Evolutionary conservation across 2,329 filamentous ascomycete genomes (phyloP).

Genomic region (Lecanoromycetidae sp.): DNA sequence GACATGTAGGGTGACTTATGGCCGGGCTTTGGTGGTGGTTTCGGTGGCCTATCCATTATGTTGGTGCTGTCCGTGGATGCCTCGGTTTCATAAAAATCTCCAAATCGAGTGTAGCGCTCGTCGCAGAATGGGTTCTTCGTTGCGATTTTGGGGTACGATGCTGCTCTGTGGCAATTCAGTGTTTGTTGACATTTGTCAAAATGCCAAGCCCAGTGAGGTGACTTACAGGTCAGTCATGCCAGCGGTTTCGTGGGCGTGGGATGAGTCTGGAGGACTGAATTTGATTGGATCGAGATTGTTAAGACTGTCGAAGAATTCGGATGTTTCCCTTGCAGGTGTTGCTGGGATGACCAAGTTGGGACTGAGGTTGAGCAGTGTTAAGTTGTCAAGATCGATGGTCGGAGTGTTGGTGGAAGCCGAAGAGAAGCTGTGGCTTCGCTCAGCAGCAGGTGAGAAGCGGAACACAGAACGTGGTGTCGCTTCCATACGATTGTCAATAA

Average conservation of each 20-base stretch:
- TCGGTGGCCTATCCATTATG: not conserved
- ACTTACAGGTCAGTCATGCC: slow-evolving; percentile 14
- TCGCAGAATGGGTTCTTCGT: slow-evolving; percentile 14
- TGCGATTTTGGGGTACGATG: slow-evolving; percentile 12
- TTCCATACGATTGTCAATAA: too few species aligned
- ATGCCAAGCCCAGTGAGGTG: not conserved
- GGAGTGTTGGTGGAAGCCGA: not conserved
- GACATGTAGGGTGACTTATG: slow-evolving; percentile 12
- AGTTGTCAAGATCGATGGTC: not conserved
- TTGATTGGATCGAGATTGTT: slow-evolving; percentile 19
- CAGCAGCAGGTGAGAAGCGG: not conserved
- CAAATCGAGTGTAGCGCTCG: slow-evolving; percentile 8
- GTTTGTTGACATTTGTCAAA: not conserved
- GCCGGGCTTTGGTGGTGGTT: slow-evolving; percentile 1
- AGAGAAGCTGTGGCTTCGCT: too few species aligned
- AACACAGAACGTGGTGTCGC: not conserved
- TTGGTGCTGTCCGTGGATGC: not conserved
- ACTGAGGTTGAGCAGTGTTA: slow-evolving; percentile 10
- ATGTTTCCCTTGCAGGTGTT: slow-evolving; percentile 9
- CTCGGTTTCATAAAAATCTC: slow-evolving; percentile 8
- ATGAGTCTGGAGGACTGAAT: slow-evolving; percentile 15
- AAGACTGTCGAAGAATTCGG: slow-evolving; percentile 8
- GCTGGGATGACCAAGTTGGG: slow-evolving; percentile 7
- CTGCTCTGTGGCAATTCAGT: slow-evolving; percentile 3
- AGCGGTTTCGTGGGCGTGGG: not conserved